Conservation (phyloP, 1,139 yeast genomes). For the Lizanozyma gosingica region DNA sequence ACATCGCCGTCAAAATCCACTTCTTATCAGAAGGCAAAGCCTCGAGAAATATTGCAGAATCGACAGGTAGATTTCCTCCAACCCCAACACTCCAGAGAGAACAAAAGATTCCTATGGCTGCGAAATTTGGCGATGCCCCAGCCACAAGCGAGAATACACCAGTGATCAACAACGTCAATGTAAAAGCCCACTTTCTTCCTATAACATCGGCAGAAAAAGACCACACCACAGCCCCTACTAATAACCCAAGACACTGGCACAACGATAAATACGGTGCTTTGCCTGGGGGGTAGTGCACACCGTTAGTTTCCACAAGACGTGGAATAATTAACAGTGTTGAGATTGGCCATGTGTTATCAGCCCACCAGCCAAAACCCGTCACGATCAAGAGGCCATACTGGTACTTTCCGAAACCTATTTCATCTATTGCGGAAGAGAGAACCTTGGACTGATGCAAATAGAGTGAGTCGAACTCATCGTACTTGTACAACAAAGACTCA, state of each 20-base stretch:
- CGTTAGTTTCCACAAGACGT: slow-evolving; percentile 25
- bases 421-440: slow-evolving; percentile 26
- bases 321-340: slow-evolving; percentile 29
- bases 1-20: slow-evolving; percentile 47
- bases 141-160: slow-evolving; percentile 44
- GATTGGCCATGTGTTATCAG: slow-evolving; percentile 38
- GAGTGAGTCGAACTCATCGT: slow-evolving; percentile 12
- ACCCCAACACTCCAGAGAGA: slow-evolving; percentile 39
- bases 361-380: slow-evolving; percentile 38
- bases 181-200: slow-evolving; percentile 51
- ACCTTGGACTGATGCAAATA: slow-evolving; percentile 28
- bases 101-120: slow-evolving; percentile 41
- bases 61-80: slow-evolving; percentile 56
- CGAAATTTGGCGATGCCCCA: slow-evolving; percentile 42
- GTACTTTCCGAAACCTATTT: slow-evolving; percentile 35
- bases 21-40: slow-evolving; percentile 45
- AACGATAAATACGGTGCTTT: slow-evolving; percentile 30
- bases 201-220: slow-evolving; percentile 53
- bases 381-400: slow-evolving; percentile 33
- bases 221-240: slow-evolving; percentile 48
- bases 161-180: slow-evolving; percentile 40
- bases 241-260: slow-evolving; percentile 41
- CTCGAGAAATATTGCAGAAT: slow-evolving; percentile 52
- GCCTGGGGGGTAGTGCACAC: slow-evolving; percentile 27
- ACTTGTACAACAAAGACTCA: background rate